Conservation (phyloP, 1,284 basidiomycete species). For the Trichosporon inkin region DNA sequence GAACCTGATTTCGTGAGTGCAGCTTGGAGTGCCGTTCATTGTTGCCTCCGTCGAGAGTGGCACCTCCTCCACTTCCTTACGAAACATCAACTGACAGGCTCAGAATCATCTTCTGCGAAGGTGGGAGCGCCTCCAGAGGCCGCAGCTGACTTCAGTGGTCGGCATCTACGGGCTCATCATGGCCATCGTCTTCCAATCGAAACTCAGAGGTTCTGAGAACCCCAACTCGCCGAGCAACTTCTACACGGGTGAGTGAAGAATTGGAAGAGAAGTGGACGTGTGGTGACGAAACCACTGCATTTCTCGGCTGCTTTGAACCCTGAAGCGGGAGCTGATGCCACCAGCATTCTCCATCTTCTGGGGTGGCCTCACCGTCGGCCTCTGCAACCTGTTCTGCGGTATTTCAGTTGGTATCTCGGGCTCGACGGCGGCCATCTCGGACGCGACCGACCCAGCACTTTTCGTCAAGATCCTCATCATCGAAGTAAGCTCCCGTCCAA, state of each 20-base stretch:
- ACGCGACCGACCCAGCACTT: slow-evolving; percentile 84
- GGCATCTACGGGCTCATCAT: slow-evolving; percentile 88
- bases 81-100: background rate
- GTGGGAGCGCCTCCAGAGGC: background rate
- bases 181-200: slow-evolving; percentile 86
- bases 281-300: no score
- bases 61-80: background rate
- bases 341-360: slow-evolving; percentile 87
- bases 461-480: slow-evolving; percentile 94
- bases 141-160: slow-evolving; percentile 57
- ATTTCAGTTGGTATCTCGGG: slow-evolving; percentile 86
- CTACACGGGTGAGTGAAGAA: slow-evolving; percentile 65
- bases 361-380: slow-evolving; percentile 81
- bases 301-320: background rate
- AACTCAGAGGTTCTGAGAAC: slow-evolving; percentile 60
- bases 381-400: slow-evolving; percentile 90
- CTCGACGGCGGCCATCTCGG: slow-evolving; percentile 83
- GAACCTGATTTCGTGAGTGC: slow-evolving; percentile 84
- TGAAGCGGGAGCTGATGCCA: background rate
- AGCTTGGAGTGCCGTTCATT: background rate
- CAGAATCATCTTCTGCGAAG: slow-evolving; percentile 97
- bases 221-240: slow-evolving; percentile 80
- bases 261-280: background rate
- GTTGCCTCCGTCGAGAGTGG: background rate
- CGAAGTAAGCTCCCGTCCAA: slow-evolving; percentile 52